Base-by-base conservation (phyloP, 768 basidiomycete species). In the Lentinula lateritia region DNA sequence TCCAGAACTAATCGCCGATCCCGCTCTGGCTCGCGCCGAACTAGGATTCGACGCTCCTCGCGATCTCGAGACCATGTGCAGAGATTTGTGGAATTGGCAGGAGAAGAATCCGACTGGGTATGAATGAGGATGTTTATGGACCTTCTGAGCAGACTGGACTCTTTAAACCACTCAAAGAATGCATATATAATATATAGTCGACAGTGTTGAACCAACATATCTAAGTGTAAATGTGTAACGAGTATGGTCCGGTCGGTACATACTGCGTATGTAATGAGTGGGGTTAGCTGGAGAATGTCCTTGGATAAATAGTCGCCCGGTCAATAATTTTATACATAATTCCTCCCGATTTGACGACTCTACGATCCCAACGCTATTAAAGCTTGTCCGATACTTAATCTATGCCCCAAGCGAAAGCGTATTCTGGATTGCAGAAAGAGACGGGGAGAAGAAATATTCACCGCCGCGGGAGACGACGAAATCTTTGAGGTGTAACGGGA, bases 31-130 rank as follows among this genome's bases (percentile, higher is more conserved):
- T 0, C 86, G 95, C 77, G 85, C 85, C 70, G 96, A 98, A 72
- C 88, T 99, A 35, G 93, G 93, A 6, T 99, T 98, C 83, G 83
- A 84, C 63, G 96, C 96, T 12, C 78, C 81, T 32, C 82, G 86
- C 68, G 81, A 87, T 67, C 81, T 99, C 50, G 89, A 94, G 64
- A 87, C 88, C 60, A 98, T 98, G 93, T 98, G 97, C 74, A 80
- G 85, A 60, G 97, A 99, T 74, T 78, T 97, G 67, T 98, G 97
- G 97, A 95, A 95, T 76, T 99, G 95, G 93, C 96, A 98, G 78
- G 86, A 85, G n/a, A 92, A 86, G 73, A 92, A 97, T 68, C 92
- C 91, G 6, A 70, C 83, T 35, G 95, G 95, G 2, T 97, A 92
- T 64, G 80, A 59, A 12, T 48, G 20, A 48, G 23, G 5, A 16